These are phyloP conservation scores for Yamadazyma philogaea DNA, from an alignment of 805 yeast species.

Conservation along the genomic window DNA sequence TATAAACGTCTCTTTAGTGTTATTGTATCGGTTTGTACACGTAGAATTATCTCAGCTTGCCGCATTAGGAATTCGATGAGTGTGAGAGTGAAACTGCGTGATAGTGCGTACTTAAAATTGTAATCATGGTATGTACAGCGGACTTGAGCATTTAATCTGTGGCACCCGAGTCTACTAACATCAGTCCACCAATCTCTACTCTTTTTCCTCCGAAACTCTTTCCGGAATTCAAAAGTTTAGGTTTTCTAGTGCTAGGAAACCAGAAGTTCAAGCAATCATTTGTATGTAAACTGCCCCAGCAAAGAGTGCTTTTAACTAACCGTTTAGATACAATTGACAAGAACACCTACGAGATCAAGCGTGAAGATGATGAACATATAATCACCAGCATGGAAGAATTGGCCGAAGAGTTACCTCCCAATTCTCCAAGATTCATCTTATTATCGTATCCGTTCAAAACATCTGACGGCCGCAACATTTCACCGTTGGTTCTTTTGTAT, in stretches of 20 bases:
- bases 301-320: slow-evolving; percentile 2
- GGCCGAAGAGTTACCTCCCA: slow-evolving; percentile 76
- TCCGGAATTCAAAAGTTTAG: slow-evolving; percentile 67
- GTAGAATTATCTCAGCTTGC: slow-evolving; percentile 1
- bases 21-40: slow-evolving; percentile 11
- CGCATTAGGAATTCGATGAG: slow-evolving; percentile 5
- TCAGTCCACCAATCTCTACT: slow-evolving; percentile 44
- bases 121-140: slow-evolving; percentile 1
- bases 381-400: slow-evolving; percentile 57
- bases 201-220: slow-evolving; percentile 60
- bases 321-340: slow-evolving; percentile 52
- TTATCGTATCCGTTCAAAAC: slow-evolving; percentile 71
- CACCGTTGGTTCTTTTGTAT: slow-evolving; percentile 77
- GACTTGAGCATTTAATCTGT: background rate
- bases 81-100: slow-evolving; percentile 3
- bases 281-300: slow-evolving; percentile 34
- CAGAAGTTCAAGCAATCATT: slow-evolving; percentile 57
- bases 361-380: slow-evolving; percentile 46
- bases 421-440: slow-evolving; percentile 70
- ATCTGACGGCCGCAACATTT: slow-evolving; percentile 67
- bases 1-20: slow-evolving; percentile 7
- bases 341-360: slow-evolving; percentile 46
- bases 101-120: slow-evolving; percentile 1
- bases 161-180: background rate
- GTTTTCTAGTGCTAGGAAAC: slow-evolving; percentile 64